Evolutionary conservation across 202 grass and related monocot species (phyloP), one percentile per base, ranked within the genome.

Genomic region (Musa balbisiana): DNA sequence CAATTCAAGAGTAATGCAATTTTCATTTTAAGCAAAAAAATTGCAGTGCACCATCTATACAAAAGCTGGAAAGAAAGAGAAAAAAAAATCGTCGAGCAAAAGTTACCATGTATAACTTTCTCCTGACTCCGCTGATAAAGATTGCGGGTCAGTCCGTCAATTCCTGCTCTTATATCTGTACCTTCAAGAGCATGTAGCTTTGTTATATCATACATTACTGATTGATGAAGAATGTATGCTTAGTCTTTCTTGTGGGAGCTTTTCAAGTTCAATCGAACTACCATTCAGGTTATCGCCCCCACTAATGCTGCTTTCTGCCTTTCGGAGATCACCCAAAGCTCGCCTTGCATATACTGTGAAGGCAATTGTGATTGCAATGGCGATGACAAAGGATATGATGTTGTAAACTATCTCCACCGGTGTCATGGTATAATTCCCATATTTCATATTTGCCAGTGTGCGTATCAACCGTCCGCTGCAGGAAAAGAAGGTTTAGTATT

Each of bases 381-480:
- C 77, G 0, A 94, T 74, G 56, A 80, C 15, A 21, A 86, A 76
- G 67, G 91, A 98, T 51, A 98, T 15, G 19, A 87, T 67, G 67
- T 98, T 94, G 83, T 94, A 98, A 12, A 77, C 79, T 80, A 92
- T 94, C 88, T 98, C 89, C 71, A 98, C 60, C 1, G 87, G 83
- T 71, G 88, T 88, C 95, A 94, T 84, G 16, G 81, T 85, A 76
- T 89, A 90, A 16, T 87, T 90, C 50, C 76, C 72, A 55, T 94
- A 98, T 8, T 84, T 81, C 26, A 98, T 82, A 68, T 92, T 87
- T 10, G 89, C 95, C 58, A 98, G 78, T 33, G 89, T 86, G 17
- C 82, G 79, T 80, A 98, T 92, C 56, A 98, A 75, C 33, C 91
- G 86, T 22, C 95, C 95, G 53, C 95, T 94, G 83, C 19, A 70